Conservation (phyloP, 2,329 filamentous ascomycete genomes). For the Fusarium sarcochroum region DNA sequence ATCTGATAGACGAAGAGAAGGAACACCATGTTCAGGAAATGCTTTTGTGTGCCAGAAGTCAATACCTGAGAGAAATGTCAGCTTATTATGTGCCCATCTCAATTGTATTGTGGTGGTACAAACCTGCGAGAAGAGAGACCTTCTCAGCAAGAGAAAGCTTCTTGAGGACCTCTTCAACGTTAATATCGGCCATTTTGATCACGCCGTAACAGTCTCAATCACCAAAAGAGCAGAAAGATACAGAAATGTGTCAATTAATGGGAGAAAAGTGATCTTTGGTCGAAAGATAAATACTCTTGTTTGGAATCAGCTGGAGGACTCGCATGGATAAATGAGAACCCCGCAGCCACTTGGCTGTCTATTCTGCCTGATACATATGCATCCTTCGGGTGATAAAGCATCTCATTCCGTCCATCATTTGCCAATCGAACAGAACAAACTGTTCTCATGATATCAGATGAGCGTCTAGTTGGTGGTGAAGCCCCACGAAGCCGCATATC, state of each 20-base stretch:
- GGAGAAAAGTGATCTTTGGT: neutral
- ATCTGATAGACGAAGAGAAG: constrained; percentile 75
- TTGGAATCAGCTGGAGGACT: neutral
- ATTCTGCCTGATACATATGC: constrained; percentile 40
- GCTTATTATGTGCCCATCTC: neutral
- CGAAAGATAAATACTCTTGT: constrained; percentile 10
- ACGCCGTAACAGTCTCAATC: neutral
- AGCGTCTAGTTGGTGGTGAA: constrained; percentile 36
- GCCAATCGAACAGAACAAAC: constrained; percentile 22
- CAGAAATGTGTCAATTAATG: constrained; percentile 24
- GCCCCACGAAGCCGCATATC: constrained; percentile 41
- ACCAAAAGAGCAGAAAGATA: neutral
- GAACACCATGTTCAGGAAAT: constrained; percentile 72
- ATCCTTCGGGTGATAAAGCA: constrained; percentile 4
- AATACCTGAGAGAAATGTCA: constrained; percentile 58
- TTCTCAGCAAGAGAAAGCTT: constrained; percentile 68
- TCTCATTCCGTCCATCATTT: constrained; percentile 25
- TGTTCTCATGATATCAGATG: constrained; percentile 42
- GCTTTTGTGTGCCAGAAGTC: constrained; percentile 80
- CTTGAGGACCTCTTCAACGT: constrained; percentile 68
- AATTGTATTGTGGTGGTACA: constrained; percentile 15
- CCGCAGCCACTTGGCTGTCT: constrained; percentile 25
- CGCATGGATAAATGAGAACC: constrained; percentile 38
- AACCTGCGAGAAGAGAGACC: constrained; percentile 66
- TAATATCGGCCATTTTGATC: constrained; percentile 62